Base-by-base conservation (phyloP, 805 yeast species). In the Hanseniaspora hatyaiensis region DNA sequence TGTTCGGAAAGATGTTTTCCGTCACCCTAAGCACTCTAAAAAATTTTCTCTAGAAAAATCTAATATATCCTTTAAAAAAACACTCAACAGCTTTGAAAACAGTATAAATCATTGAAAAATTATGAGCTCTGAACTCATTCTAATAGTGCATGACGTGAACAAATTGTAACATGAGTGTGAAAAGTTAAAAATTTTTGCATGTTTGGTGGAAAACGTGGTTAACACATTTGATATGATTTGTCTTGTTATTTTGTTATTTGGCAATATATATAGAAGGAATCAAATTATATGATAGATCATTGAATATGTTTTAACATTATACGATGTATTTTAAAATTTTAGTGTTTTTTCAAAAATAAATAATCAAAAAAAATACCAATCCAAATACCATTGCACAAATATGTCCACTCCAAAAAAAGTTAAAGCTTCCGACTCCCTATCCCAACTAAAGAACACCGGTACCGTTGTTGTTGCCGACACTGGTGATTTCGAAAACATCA, bases 401-500 rank as follows among this genome's bases (percentile, higher is more conserved):
- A 57, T 54, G 56, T 54, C 60, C 47, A 55, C 53, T 51, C 56
- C 52, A 37, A 63, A 63, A 58, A 62, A 63, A 54, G 65, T 61
- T 58, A 70, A 69, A 66, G 59, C 63, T 19, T 54, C 71, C 34
- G 76, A 78, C 71, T 82, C 96, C 49, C 74, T 92, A 63, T 97
- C 82, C 66, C 88, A 82, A 70, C 80, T 92, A 64, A 92, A 89
- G 69, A 87, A 94, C 55, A 66, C 96, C 50, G 97, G 97, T 59
- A 92, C 98, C 57, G 82, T 77, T 57, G 95, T 92, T 63, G 98
- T 92, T 64, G 85, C 98, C 56, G 98, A 92, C 74, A 87, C 97
- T 53, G 98, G 98, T 72, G 98, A 92, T 69, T 92, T 92, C 66
- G 96, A 86, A 68, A 81, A 92, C 55, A 92, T 92, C 65, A 96